phyloP scores from a whole-genome alignment of 1,284 basidiomycete genomes.

The Ceratobasidium sp. region DNA sequence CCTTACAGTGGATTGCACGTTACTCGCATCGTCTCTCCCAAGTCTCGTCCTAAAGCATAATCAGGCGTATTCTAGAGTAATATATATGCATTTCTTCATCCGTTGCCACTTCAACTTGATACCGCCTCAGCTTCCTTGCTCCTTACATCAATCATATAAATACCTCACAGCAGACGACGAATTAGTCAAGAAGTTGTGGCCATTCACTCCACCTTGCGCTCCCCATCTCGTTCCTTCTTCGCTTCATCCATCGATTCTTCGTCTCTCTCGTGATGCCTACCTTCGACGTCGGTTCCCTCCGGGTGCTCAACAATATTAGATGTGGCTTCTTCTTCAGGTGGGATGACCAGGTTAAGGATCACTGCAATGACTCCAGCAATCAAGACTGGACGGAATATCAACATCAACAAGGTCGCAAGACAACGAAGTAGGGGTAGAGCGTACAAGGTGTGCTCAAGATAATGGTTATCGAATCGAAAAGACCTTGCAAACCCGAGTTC shows the following conservation, averaged over 20 bases:
- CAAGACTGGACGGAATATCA: slow-evolving; percentile 63
- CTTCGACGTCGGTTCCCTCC: not conserved
- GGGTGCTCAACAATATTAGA: slow-evolving; percentile 44
- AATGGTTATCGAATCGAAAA: slow-evolving; percentile 84
- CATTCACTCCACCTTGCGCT: too few relatives aligned
- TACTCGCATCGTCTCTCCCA: too few relatives aligned
- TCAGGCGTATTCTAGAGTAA: too few relatives aligned
- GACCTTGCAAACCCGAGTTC: slow-evolving; percentile 70
- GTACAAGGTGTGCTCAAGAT: slow-evolving; percentile 81
- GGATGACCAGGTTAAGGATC: slow-evolving; percentile 75
- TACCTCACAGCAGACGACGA: not conserved
- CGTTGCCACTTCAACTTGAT: too few relatives aligned
- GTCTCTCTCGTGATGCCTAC: slow-evolving; percentile 7
- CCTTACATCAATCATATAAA: not conserved
- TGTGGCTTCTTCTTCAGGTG: slow-evolving; percentile 55
- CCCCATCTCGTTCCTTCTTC: slow-evolving; percentile 23
- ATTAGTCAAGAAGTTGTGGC: too few relatives aligned
- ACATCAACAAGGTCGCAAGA: slow-evolving; percentile 44
- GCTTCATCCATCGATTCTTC: slow-evolving; percentile 31
- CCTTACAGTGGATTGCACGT: too few relatives aligned
- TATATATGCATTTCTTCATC: too few relatives aligned
- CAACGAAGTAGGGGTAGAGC: slow-evolving; percentile 53
- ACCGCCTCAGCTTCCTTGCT: too few relatives aligned
- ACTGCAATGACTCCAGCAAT: slow-evolving; percentile 75
- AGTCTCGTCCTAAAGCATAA: too few relatives aligned